Conservation (phyloP, 2,329 filamentous ascomycete species). For the Cladosporium cucumerinum region DNA sequence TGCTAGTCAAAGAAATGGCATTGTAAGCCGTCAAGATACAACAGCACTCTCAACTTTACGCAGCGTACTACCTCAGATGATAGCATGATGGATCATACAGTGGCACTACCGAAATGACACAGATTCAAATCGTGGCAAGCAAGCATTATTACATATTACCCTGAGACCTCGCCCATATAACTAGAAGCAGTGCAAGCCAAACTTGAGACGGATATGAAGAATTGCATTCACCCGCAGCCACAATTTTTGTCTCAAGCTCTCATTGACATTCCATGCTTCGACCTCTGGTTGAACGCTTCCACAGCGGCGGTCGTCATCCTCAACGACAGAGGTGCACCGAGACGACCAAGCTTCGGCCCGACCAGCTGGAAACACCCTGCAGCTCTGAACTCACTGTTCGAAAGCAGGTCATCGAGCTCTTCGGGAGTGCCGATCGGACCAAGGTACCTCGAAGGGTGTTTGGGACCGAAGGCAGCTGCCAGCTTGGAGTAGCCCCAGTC, state of each 20-base stretch:
- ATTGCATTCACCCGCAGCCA: not conserved
- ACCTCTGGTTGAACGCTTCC: conserved; percentile 23
- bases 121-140: not conserved
- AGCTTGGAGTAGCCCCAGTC: conserved; percentile 19
- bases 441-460: conserved; percentile 15
- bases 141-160: not conserved
- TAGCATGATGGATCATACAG: not conserved
- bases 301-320: conserved; percentile 21
- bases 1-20: not conserved
- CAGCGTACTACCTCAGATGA: not conserved
- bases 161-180: not conserved
- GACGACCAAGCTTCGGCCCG: conserved; percentile 21
- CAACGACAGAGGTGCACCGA: conserved; percentile 24
- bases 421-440: not conserved
- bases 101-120: not conserved
- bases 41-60: not conserved
- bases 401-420: conserved; percentile 5
- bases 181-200: not conserved
- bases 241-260: not conserved
- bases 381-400: conserved; percentile 11
- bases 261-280: not conserved
- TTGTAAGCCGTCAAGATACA: not conserved
- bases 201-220: not conserved
- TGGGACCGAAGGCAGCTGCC: conserved; percentile 15
- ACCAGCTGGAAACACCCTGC: conserved; percentile 21